phyloP scores from a whole-genome alignment of 306 rosid species.

The Inga oerstediana region DNA sequence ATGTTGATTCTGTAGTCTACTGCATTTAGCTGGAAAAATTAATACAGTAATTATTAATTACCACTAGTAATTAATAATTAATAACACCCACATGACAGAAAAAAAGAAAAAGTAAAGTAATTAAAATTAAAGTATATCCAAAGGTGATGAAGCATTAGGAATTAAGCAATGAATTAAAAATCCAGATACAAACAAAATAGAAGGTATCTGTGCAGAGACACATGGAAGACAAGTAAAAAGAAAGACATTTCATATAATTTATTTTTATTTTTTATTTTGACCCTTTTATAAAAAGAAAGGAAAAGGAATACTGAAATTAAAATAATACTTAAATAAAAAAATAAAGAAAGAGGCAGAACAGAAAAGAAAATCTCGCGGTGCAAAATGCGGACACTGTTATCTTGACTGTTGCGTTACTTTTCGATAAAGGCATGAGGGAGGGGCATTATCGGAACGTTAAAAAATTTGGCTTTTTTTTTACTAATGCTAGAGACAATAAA shows the following conservation, averaged over 20 bases:
- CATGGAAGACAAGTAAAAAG: neutral
- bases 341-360: neutral
- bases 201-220: slow-evolving; percentile 2
- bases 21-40: neutral
- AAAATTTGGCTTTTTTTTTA: neutral
- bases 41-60: too few relatives aligned
- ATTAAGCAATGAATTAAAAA: neutral
- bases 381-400: slow-evolving; percentile 5
- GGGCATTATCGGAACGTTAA: neutral
- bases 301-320: neutral
- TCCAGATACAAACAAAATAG: slow-evolving; percentile 19
- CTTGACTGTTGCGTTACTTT: slow-evolving; percentile 36
- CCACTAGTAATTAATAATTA: neutral
- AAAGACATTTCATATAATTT: neutral
- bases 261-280: neutral
- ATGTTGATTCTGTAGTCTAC: neutral
- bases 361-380: neutral
- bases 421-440: neutral
- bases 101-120: neutral
- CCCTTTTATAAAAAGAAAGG: slow-evolving; percentile 1
- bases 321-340: neutral
- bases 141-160: neutral
- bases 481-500: neutral
- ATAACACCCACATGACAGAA: neutral
- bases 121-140: neutral